phyloP scores from a whole-genome alignment of 495 filamentous ascomycete genomes.

The Trichoderma gamsii region DNA sequence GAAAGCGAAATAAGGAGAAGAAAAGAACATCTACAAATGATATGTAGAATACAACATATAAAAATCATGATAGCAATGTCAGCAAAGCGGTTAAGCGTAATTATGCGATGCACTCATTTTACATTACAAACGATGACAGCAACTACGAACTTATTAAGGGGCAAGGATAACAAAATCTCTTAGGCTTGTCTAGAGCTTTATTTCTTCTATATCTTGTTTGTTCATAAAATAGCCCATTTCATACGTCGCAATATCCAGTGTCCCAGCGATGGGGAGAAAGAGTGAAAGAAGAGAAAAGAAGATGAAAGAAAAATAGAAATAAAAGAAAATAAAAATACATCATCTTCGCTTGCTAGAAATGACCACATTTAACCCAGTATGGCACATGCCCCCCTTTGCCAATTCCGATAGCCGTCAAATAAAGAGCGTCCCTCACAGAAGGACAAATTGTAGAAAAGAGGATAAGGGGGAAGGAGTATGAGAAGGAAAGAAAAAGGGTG shows the following conservation, averaged over 20 bases:
- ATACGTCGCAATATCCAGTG: background rate
- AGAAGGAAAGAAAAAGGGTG: background rate
- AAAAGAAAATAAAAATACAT: background rate
- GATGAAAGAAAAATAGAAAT: background rate
- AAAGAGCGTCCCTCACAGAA: background rate
- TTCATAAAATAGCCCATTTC: background rate
- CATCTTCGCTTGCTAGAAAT: background rate
- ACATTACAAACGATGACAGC: too few species aligned
- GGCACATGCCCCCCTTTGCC: background rate
- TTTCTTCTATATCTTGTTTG: background rate
- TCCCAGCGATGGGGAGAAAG: background rate
- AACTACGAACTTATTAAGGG: background rate
- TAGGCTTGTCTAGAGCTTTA: background rate
- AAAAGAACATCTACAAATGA: background rate
- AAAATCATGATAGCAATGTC: constrained; percentile 7
- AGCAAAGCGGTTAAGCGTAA: background rate
- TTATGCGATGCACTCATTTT: background rate
- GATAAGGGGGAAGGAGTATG: background rate
- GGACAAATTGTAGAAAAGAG: background rate
- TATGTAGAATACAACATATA: background rate
- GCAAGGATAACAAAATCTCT: background rate
- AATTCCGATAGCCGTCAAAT: background rate
- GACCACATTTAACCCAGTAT: background rate
- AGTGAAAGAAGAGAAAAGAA: background rate
- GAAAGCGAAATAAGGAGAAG: background rate